phyloP scores from a whole-genome alignment of 495 filamentous ascomycete genomes.

The Hypoxylon perforatum region DNA sequence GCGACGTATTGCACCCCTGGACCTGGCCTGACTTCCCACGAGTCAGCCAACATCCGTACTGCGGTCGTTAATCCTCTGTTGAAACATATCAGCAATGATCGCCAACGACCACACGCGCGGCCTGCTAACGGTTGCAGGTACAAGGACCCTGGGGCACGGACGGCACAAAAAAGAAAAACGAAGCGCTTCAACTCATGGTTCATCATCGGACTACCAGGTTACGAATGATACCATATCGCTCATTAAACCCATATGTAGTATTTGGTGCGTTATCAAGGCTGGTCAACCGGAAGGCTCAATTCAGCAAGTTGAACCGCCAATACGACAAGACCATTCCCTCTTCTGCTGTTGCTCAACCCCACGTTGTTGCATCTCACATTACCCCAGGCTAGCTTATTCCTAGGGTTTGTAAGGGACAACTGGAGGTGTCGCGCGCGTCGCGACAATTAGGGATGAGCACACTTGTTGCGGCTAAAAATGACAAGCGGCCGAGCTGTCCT shows the following conservation, averaged over 20 bases:
- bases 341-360: constrained; percentile 28
- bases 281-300: constrained; percentile 35
- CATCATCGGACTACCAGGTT: constrained; percentile 15
- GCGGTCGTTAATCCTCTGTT: constrained; percentile 21
- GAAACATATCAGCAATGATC: constrained; percentile 29
- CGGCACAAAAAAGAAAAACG: constrained; percentile 11
- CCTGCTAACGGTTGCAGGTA: constrained; percentile 19
- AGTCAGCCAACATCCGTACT: constrained; percentile 14
- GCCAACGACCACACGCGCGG: constrained; percentile 13
- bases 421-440: constrained; percentile 31
- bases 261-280: constrained; percentile 35
- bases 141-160: constrained; percentile 10
- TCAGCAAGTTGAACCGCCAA: constrained; percentile 42
- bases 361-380: constrained; percentile 31
- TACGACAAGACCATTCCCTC: constrained; percentile 22
- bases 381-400: constrained; percentile 15
- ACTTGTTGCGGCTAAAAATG: constrained; percentile 40
- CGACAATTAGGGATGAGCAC: constrained; percentile 28
- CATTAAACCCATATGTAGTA: constrained; percentile 35
- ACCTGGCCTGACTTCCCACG: constrained; percentile 29
- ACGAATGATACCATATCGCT: constrained; percentile 34
- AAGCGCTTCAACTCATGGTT: constrained; percentile 3
- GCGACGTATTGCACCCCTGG: constrained; percentile 33
- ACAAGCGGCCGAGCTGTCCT: constrained; percentile 26
- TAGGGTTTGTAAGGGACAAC: constrained; percentile 5